phyloP scores from a whole-genome alignment of 805 yeast species.

The Wickerhamiella musiphila region DNA sequence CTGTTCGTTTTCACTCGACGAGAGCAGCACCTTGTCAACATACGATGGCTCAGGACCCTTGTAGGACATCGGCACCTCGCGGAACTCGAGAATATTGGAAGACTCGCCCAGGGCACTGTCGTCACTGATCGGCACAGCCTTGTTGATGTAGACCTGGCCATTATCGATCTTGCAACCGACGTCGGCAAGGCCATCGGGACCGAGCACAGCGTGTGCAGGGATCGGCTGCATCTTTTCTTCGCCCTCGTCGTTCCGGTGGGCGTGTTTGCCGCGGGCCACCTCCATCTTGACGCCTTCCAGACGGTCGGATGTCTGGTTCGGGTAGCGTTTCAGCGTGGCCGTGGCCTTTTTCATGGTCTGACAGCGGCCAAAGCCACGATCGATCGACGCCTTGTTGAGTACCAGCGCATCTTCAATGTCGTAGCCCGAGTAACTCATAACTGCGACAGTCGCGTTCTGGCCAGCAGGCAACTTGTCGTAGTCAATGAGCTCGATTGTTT shows the following conservation, averaged over 20 bases:
- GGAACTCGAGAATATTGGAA: slow-evolving; percentile 34
- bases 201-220: slow-evolving; percentile 71
- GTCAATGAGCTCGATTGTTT: slow-evolving; percentile 86
- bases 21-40: slow-evolving; percentile 94
- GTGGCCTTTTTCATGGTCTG: slow-evolving; percentile 89
- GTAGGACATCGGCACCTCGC: slow-evolving; percentile 82
- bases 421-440: slow-evolving; percentile 96
- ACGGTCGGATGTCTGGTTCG: slow-evolving; percentile 84
- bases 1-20: slow-evolving; percentile 88
- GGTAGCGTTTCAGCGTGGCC: slow-evolving; percentile 72
- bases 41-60: slow-evolving; percentile 93
- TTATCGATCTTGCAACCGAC: slow-evolving; percentile 81
- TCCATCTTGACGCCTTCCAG: slow-evolving; percentile 84
- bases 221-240: slow-evolving; percentile 34
- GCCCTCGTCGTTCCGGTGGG: slow-evolving; percentile 26
- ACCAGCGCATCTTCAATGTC: slow-evolving; percentile 99
- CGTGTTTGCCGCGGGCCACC: slow-evolving; percentile 6
- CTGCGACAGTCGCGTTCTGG: slow-evolving; percentile 97
- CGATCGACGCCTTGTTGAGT: slow-evolving; percentile 79
- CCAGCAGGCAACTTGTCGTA: slow-evolving; percentile 97
- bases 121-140: slow-evolving; percentile 70
- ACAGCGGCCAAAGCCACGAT: slow-evolving; percentile 95
- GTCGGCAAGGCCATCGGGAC: slow-evolving; percentile 92
- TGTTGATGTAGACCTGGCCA: slow-evolving; percentile 89
- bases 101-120: slow-evolving; percentile 37